Conservation (phyloP, 306 rosid genomes). For the Dryas octopetala region DNA sequence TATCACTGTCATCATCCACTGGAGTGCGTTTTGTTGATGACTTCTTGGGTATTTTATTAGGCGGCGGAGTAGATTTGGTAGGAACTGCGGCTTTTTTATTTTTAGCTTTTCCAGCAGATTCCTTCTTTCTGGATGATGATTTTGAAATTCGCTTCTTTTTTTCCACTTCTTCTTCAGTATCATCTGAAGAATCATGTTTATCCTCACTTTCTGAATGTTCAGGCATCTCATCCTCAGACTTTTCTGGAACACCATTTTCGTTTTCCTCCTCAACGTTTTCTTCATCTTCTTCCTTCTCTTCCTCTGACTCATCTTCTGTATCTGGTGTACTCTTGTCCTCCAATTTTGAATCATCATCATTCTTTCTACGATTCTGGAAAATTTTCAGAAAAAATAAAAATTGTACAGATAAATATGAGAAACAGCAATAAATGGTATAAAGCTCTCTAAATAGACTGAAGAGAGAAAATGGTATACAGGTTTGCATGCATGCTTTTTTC, state of each 20-base stretch:
- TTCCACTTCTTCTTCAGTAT: slow-evolving; percentile 49
- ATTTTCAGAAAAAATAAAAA: slow-evolving; percentile 17
- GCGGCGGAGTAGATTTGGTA: slow-evolving; percentile 50
- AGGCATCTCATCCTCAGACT: slow-evolving; percentile 69
- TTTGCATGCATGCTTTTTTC: not conserved
- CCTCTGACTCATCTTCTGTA: slow-evolving; percentile 67
- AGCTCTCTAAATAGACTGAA: not conserved
- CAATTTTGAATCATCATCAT: slow-evolving; percentile 46
- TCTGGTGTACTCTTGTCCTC: slow-evolving; percentile 57
- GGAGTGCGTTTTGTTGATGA: slow-evolving; percentile 43
- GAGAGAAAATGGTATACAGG: not conserved
- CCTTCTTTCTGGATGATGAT: slow-evolving; percentile 60
- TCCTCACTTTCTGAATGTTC: slow-evolving; percentile 73
- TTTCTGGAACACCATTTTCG: slow-evolving; percentile 62
- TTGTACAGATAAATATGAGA: not conserved
- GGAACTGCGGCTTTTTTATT: slow-evolving; percentile 44
- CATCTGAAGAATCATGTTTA: slow-evolving; percentile 64
- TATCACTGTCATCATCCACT: slow-evolving; percentile 57
- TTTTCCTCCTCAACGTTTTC: slow-evolving; percentile 61
- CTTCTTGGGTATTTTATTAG: slow-evolving; percentile 52
- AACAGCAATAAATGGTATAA: not conserved
- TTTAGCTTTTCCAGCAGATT: slow-evolving; percentile 54
- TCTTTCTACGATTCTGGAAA: slow-evolving; percentile 62
- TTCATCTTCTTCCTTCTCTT: slow-evolving; percentile 49
- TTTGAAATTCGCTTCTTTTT: slow-evolving; percentile 41